Conservation (phyloP, 2,329 filamentous ascomycete species). For the Emergomyces orientalis region DNA sequence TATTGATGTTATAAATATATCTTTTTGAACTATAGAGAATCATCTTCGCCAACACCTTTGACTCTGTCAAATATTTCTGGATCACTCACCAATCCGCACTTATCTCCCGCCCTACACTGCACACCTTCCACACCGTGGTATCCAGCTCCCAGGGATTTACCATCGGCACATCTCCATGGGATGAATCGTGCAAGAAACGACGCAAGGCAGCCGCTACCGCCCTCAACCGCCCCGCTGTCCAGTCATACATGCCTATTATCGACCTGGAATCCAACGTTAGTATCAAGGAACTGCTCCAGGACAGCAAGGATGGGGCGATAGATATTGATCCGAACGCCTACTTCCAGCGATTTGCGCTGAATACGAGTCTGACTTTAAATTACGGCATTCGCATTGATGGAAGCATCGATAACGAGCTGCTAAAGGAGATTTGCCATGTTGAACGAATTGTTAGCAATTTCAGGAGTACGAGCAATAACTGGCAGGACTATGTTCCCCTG, state of each 20-base stretch:
- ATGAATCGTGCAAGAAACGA: conserved; percentile 66
- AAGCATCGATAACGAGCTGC: conserved; percentile 55
- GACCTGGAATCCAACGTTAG: conserved; percentile 65
- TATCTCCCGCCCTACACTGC: conserved; percentile 66
- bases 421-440: conserved; percentile 65
- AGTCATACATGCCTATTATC: conserved; percentile 73
- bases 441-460: conserved; percentile 69
- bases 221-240: conserved; percentile 64
- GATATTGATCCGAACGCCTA: conserved; percentile 65
- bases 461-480: conserved; percentile 70
- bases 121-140: conserved; percentile 73
- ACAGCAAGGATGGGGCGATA: conserved; percentile 51
- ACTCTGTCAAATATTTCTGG: conserved; percentile 63
- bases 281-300: conserved; percentile 60
- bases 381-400: conserved; percentile 70
- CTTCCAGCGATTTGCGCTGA: conserved; percentile 66
- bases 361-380: conserved; percentile 67
- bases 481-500: conserved; percentile 75
- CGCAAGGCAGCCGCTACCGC: conserved; percentile 72
- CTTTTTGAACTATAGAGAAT: conserved; percentile 45
- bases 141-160: conserved; percentile 70
- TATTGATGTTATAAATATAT: background rate
- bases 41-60: conserved; percentile 69
- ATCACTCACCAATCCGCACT: conserved; percentile 69
- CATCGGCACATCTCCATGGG: conserved; percentile 76